These are phyloP conservation scores for Colletotrichum lini DNA, from an alignment of 2,329 filamentous ascomycete genomes.

Conservation along the genomic window DNA sequence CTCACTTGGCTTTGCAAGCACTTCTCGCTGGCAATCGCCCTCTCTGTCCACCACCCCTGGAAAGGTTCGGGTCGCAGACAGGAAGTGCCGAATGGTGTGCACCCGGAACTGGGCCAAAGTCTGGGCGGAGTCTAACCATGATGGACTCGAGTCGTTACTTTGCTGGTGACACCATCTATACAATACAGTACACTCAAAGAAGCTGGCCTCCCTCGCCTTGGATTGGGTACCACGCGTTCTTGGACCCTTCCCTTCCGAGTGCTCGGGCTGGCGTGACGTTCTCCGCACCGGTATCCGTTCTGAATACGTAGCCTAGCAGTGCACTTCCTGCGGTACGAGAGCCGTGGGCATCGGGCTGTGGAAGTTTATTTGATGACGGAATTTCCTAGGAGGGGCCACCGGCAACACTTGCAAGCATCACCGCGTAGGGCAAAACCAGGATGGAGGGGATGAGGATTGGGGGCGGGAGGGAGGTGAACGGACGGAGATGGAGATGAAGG, in stretches of 20 bases:
- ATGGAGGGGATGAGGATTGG: slow-evolving; percentile 3
- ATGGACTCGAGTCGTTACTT: background rate
- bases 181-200: too few species aligned
- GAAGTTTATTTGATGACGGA: slow-evolving; percentile 39
- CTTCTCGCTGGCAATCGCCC: background rate
- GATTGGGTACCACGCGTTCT: slow-evolving; percentile 25
- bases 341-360: background rate
- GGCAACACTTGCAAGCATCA: slow-evolving; percentile 7
- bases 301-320: background rate
- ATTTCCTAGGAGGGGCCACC: slow-evolving; percentile 8
- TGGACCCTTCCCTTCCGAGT: slow-evolving; percentile 35
- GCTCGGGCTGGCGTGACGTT: slow-evolving; percentile 28
- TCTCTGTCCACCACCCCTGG: too few species aligned
- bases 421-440: slow-evolving; percentile 10
- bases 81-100: background rate
- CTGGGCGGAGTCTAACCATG: slow-evolving; percentile 2
- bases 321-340: background rate
- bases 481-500: background rate
- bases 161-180: background rate
- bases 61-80: background rate
- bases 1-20: background rate
- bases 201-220: slow-evolving; percentile 1
- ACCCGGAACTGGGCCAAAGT: background rate
- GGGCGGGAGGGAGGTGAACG: slow-evolving; percentile 16
- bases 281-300: slow-evolving; percentile 9